Evolutionary conservation across 2,329 filamentous ascomycete species (phyloP).

Genomic region (Verticillium dahliae): DNA sequence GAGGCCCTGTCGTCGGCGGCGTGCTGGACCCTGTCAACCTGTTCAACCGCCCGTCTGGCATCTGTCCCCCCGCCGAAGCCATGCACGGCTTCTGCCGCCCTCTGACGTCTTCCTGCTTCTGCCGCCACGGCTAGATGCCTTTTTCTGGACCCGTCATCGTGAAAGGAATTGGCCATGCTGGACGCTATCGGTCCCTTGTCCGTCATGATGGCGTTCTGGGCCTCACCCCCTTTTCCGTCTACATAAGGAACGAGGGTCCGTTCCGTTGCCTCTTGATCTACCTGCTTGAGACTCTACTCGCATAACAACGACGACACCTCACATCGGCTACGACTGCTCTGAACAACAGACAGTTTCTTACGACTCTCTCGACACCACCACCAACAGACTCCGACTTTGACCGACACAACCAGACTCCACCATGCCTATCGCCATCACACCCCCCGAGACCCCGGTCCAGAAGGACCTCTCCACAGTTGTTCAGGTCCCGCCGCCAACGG

Average conservation of each 20-base stretch:
- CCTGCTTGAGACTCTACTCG: neutral
- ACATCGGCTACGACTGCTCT: neutral
- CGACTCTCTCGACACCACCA: neutral
- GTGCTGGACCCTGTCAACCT: neutral
- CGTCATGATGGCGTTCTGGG: neutral
- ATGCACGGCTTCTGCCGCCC: neutral
- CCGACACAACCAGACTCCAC: conserved; percentile 1
- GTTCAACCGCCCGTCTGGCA: neutral
- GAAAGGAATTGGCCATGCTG: neutral
- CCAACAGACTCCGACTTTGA: neutral
- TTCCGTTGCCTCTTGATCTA: neutral
- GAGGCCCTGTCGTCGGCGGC: neutral
- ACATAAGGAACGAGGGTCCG: neutral
- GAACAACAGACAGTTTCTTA: conserved; percentile 2
- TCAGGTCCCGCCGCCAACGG: conserved; percentile 12
- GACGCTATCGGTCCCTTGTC: neutral
- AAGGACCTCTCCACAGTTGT: conserved; percentile 18
- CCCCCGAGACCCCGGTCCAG: conserved; percentile 17
- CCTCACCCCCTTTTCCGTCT: neutral
- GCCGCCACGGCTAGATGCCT: neutral
- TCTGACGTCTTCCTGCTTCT: neutral
- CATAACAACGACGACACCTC: neutral
- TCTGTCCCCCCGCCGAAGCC: neutral
- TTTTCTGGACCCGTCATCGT: neutral
- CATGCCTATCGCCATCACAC: conserved; percentile 31